phyloP scores from a whole-genome alignment of 805 yeast species.

The Scheffersomyces stipitis region DNA sequence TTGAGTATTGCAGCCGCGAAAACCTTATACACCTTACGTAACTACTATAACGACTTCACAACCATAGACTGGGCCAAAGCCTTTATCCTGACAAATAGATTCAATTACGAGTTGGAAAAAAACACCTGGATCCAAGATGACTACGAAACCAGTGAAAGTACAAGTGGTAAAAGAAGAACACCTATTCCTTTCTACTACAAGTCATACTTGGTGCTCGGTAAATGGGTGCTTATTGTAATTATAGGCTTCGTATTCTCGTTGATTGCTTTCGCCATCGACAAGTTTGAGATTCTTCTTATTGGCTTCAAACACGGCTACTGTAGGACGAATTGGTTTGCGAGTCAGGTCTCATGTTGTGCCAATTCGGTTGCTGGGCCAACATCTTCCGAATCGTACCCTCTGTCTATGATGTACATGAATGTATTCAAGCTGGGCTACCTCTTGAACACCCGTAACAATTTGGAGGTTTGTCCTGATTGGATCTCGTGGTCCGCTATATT shows the following conservation, averaged over 20 bases:
- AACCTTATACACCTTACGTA: constrained; percentile 22
- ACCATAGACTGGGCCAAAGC: constrained; percentile 62
- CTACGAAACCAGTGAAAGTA: constrained; percentile 2
- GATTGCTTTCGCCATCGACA: constrained; percentile 51
- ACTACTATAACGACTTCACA: constrained; percentile 59
- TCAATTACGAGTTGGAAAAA: constrained; percentile 38
- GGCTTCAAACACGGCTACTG: constrained; percentile 57
- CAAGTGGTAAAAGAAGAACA: constrained; percentile 1
- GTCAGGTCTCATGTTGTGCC: constrained; percentile 44
- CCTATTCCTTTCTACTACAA: constrained; percentile 21
- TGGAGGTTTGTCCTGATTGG: constrained; percentile 40
- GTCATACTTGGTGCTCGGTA: constrained; percentile 39
- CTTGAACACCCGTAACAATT: constrained; percentile 5
- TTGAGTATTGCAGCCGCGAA: constrained; percentile 9
- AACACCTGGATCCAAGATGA: constrained; percentile 20
- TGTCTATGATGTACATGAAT: constrained; percentile 9
- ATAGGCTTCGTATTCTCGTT: constrained; percentile 47
- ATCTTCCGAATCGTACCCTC: not conserved
- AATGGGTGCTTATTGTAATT: constrained; percentile 50
- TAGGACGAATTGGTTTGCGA: constrained; percentile 40
- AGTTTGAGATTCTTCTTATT: constrained; percentile 45
- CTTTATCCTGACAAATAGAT: constrained; percentile 41
- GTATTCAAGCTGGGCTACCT: constrained; percentile 22
- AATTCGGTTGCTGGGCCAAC: constrained; percentile 4
- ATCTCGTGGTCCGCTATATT: constrained; percentile 41